Base-by-base conservation (phyloP, 306 rosid species). In the Begonia masoniana region DNA sequence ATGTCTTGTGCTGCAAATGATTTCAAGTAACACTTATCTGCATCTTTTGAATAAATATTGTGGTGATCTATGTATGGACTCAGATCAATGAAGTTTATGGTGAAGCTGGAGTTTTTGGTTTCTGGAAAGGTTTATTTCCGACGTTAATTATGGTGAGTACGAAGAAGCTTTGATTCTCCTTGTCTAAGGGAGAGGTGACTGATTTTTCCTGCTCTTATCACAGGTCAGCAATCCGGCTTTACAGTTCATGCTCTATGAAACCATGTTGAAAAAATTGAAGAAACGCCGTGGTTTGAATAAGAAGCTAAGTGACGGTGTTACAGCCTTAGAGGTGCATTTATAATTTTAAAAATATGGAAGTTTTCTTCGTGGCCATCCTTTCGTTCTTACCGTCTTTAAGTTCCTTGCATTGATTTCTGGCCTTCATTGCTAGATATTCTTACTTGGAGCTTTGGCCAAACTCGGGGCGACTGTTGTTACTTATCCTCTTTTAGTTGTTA, bases 171-270 rank as follows among this genome's bases (percentile, higher is more conserved):
- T 46, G 43, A 43, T 53, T 61, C 41, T 59, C 46, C 47, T 53
- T 61, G 35, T 57, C 46, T 24, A 41, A 35, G 55, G 41, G 67
- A 65, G 62, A 54, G 56, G 17, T 61, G 50, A 62, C 64, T 80
- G 71, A 83, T 65, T 67, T 41, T 56, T 65, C 59, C 63, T 76
- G 51, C 59, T 66, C 36, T 61, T 66, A 53, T 73, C 52, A 61
- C 79, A 91, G 97, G 97, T 91, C 51, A 83, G 97, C 74, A 91
- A 91, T 67, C 97, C 97, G 66, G 83, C 97, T 67, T 83, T 91
- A 50, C 97, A 91, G 62, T 91, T 82, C 81, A 91, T 91, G 97
- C 73, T 85, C 76, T 91, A 85, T 65, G 97, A 91, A 83, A 69
- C 92, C 67, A 71, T 91, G 92, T 54, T 85, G 67, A 56, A 50